Base-by-base conservation (phyloP, 2,329 filamentous ascomycete species). In the Phialophora chinensis region DNA sequence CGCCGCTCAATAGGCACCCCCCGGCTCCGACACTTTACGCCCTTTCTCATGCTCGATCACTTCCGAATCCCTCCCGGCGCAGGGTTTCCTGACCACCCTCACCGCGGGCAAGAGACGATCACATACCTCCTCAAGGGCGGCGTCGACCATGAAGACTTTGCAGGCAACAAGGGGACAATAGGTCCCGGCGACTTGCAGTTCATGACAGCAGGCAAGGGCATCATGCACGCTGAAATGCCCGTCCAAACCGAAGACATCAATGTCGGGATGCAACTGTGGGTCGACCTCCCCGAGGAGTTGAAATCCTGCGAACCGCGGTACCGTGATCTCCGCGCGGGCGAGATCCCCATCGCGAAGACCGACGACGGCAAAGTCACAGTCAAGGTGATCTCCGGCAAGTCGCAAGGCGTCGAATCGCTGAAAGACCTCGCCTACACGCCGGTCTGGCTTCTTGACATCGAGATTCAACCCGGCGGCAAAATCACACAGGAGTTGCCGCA, bases 171-270 rank as follows among this genome's bases (percentile, higher is more conserved):
- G 58, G 95, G 94, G 65, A 95, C 91, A 3, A 92, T 98, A 72
- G 85, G 90, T 67, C 80, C 90, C 0, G 94, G 94, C n/a, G 94
- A 97, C 76, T 81, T 98, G 56, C 94, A 98, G 77, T 98, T 98
- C 84, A 98, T 98, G 95, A 97, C 94, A 0, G 94, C 94, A 0
- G 94, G 94, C 3, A 84, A 86, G 23, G 94, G 94, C 50, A 96
- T 98, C 74, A 91, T 97, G 78, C 95, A 98, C 79, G 92, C 93
- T 44, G 94, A 98, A 80, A 97, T 98, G 93, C 94, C 94, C 10
- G 86, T 87, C 62, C 87, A 91, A 75, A 92, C 92, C 76, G 77
- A 84, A 0, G 91, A 95, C 76, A 91, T 91, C 59, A 97, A 93
- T 77, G 85, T 96, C 62, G 94, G 94, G 38, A 87, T 98, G 80